phyloP scores from a whole-genome alignment of 2,329 filamentous ascomycete species.

The Parascedosporium putredinis region DNA sequence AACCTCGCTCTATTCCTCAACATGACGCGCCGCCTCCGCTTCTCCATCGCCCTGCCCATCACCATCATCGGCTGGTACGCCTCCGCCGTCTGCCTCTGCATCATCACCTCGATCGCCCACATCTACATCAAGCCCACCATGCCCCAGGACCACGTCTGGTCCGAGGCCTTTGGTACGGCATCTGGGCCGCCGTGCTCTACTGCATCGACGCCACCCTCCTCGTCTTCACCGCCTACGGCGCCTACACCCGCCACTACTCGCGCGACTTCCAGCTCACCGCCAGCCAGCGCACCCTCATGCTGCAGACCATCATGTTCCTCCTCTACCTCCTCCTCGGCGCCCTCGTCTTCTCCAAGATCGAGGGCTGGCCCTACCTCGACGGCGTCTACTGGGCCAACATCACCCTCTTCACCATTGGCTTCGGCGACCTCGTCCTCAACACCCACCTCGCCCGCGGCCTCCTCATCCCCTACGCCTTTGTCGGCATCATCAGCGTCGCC shows the following conservation, averaged over 20 bases:
- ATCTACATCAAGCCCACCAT: slow-evolving; percentile 39
- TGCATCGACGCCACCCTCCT: slow-evolving; percentile 68
- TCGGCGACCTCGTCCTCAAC: slow-evolving; percentile 41
- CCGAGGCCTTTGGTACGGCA: slow-evolving; percentile 82
- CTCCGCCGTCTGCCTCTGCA: slow-evolving; percentile 53
- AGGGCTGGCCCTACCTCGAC: slow-evolving; percentile 69
- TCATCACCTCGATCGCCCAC: slow-evolving; percentile 54
- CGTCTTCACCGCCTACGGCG: slow-evolving; percentile 69
- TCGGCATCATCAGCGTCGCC: slow-evolving; percentile 77
- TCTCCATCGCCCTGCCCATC: slow-evolving; percentile 70
- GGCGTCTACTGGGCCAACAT: slow-evolving; percentile 72
- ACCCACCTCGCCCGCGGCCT: slow-evolving; percentile 55
- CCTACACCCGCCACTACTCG: slow-evolving; percentile 56
- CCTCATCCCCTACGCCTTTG: slow-evolving; percentile 71
- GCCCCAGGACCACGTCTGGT: slow-evolving; percentile 48
- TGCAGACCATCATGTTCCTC: slow-evolving; percentile 81
- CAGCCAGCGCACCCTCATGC: slow-evolving; percentile 76
- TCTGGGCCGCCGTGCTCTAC: slow-evolving; percentile 72
- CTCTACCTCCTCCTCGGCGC: slow-evolving; percentile 72
- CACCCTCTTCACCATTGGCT: slow-evolving; percentile 54
- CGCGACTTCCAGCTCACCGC: slow-evolving; percentile 70
- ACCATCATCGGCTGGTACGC: slow-evolving; percentile 74
- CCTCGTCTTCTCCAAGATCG: slow-evolving; percentile 60
- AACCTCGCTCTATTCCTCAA: slow-evolving; percentile 79
- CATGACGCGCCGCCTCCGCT: slow-evolving; percentile 71